A percentile compares a stretch with the other conserved stretches of the same genome.
These are phyloP conservation scores for Neltuma alba DNA, from an alignment of 306 rosid species.

Conservation along the genomic window DNA sequence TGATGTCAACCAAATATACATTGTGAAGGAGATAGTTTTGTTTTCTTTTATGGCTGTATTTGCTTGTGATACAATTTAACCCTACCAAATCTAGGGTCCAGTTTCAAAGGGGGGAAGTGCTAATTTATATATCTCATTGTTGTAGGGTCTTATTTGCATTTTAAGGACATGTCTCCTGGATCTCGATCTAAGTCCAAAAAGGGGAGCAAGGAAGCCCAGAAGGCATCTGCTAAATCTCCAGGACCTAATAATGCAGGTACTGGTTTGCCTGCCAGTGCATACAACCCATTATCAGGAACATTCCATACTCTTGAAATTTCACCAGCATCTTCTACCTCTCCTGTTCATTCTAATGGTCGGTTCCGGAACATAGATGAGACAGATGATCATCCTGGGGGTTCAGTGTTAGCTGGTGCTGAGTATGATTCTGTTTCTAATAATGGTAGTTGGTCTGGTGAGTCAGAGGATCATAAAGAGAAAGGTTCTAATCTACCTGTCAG, in stretches of 20 bases:
- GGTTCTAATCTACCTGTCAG: conserved; percentile 53
- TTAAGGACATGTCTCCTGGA: conserved; percentile 80
- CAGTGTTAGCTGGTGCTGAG: conserved; percentile 60
- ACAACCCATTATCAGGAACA: conserved; percentile 89
- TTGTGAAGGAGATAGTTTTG: background rate
- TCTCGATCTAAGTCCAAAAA: conserved; percentile 86
- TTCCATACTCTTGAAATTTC: conserved; percentile 77
- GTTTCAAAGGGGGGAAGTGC: background rate
- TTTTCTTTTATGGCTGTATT: conserved; percentile 7
- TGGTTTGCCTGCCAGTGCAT: conserved; percentile 85
- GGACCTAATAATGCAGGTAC: conserved; percentile 66
- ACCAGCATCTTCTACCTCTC: conserved; percentile 55
- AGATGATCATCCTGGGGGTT: conserved; percentile 80
- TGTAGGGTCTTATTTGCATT: conserved; percentile 44
- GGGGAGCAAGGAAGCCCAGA: conserved; percentile 72
- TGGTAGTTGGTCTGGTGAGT: conserved; percentile 99
- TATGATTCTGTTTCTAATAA: conserved; percentile 94
- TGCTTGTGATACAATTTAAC: conserved; percentile 8
- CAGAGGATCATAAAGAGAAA: conserved; percentile 92
- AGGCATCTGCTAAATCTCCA: conserved; percentile 61
- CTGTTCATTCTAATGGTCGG: conserved; percentile 73
- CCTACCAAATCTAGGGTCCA: background rate
- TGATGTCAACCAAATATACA: background rate
- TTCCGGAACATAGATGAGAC: conserved; percentile 91
- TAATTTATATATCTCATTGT: conserved; percentile 26